Evolutionary conservation across 441 rosid species (phyloP), one percentile per base, ranked within the genome.

Genomic region (Macaranga tanarius): DNA sequence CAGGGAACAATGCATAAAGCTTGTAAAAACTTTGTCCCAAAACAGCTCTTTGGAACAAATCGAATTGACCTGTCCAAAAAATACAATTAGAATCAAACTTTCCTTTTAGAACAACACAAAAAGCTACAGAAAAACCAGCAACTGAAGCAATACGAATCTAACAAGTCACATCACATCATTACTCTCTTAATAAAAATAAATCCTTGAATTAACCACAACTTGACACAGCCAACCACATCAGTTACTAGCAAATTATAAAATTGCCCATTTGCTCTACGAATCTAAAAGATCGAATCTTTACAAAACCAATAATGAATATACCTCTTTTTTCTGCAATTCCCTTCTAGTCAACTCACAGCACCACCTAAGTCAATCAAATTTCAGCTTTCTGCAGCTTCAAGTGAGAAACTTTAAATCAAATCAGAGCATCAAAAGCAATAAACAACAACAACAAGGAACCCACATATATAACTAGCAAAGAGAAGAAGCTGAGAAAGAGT

Each of bases 321-420:
- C 58, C 57, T 62, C 50, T 7, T 60, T 7, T 34, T 60, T 6
- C 17, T 51, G 54, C 48, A 58, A 62, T 25, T 44, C 63, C 44
- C 51, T n/a, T 17, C 16, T 12, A 75, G 79, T 72, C 79, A 72
- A 75, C 75, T 64, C 69, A 54, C 62, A 11, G 1, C 56, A 76
- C 7, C 75, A 62, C 28, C 19, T 45, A 52, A 60, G 74, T 74
- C 76, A 67, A 69, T 69, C 45, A 50, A 69, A 45, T 62, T 52
- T 42, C 61, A 55, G 51, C 68, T 72, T 74, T 47, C 54, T 2
- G 16, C 72, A 65, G 28, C 73, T 56, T 51, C 73, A 47, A 72
- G 22, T 20, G 47, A 44, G 62, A 40, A 10, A 47, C 73, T 57
- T 48, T 6, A 13, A 60, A 57, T 40, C 62, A 63, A 73, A 69